Percentiles rank a stretch among this genome's conserved stretches.
These are phyloP conservation scores for Candida endomychidarum DNA, from an alignment of 805 yeast genomes.

Conservation along the genomic window DNA sequence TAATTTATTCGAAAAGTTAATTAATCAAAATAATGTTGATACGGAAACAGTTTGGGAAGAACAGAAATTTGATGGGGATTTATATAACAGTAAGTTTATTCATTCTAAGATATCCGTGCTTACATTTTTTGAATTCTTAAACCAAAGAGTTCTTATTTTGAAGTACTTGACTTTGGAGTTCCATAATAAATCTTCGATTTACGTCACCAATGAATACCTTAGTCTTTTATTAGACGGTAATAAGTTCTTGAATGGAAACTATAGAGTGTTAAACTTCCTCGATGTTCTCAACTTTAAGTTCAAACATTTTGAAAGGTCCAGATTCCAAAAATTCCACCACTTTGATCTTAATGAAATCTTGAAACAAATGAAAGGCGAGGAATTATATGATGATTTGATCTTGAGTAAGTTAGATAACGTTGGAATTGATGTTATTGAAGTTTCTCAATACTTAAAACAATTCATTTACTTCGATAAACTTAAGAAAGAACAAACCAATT, in stretches of 20 bases:
- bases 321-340: conserved; percentile 27
- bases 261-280: conserved; percentile 65
- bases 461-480: conserved; percentile 48
- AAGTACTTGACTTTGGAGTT: conserved; percentile 72
- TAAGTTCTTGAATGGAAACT: conserved; percentile 56
- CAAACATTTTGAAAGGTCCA: conserved; percentile 42
- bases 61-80: conserved; percentile 41
- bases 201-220: conserved; percentile 54
- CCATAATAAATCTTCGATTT: conserved; percentile 54
- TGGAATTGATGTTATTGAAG: conserved; percentile 13
- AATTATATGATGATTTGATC: not conserved
- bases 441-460: conserved; percentile 33
- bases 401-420: conserved; percentile 1
- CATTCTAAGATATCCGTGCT: conserved; percentile 39
- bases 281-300: conserved; percentile 66
- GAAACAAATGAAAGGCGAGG: conserved; percentile 23
- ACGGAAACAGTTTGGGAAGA: conserved; percentile 55
- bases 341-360: conserved; percentile 37
- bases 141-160: conserved; percentile 57
- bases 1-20: conserved; percentile 50
- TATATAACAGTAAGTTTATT: conserved; percentile 28
- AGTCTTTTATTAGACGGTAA: conserved; percentile 51
- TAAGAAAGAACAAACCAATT: conserved; percentile 53
- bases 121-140: conserved; percentile 60
- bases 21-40: conserved; percentile 58